Evolutionary conservation across 768 basidiomycete genomes (phyloP), one percentile per base, ranked within the genome.

Genomic region (Chalciporus piperatus): DNA sequence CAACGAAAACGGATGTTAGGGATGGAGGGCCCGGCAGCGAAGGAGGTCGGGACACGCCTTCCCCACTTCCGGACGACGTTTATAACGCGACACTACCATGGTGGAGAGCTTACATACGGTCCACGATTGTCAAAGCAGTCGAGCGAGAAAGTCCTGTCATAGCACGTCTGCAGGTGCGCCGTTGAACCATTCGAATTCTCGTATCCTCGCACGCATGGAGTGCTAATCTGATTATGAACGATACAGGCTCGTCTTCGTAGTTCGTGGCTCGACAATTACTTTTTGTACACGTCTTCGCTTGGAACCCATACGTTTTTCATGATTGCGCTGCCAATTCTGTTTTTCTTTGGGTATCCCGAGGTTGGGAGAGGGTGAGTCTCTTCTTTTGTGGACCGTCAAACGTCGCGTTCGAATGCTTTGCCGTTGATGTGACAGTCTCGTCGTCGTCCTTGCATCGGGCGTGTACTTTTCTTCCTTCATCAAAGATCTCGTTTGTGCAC

Each of bases 291-390:
- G 0, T 91, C 89, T 0, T 77, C 85, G 0, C 74, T 92, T 10
- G 92, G 82, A 0, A 92, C 90, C 1, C 92, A 93, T 60, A 92
- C 89, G 0, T 98, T 94, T 72, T 98, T 98, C 77, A 92, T 96
- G 87, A 81, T 83, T 28, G 79, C 89, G 54, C 73, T 99, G 6
- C 96, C 96, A 0, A 74, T 84, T 0, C 76, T 92, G 55, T 96
- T 88, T 62, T 98, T 94, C 76, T 97, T 96, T 63, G 95, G 95
- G 0, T 78, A 83, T 57, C 73, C 72, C 3, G 78, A 84, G 38
- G 72, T 85, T 38, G 92, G 87, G 12, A 69, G 83, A 61, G 92
- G 85, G 92, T 92, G 63, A 57, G 85, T 74, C 3, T 6, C 8
- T 35, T n/a, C 25, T 8, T 20, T 20, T 17, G 16, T 32, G 25